These are phyloP conservation scores for Sclerospora graminicola DNA, from an alignment of 352 stramenopile genomes.

Conservation along the genomic window DNA sequence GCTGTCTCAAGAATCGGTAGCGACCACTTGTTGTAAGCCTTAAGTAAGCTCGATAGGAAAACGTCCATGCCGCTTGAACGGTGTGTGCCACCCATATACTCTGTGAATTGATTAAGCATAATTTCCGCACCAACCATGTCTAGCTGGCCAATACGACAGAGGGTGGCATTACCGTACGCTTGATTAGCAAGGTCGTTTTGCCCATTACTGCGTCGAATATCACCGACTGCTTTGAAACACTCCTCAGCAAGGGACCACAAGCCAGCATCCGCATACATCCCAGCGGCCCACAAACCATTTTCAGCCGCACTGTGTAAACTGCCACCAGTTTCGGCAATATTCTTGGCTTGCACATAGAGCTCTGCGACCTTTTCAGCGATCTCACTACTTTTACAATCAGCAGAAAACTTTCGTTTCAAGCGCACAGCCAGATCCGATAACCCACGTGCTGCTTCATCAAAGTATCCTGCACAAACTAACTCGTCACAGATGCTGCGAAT, in stretches of 20 bases:
- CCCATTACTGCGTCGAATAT: conserved; percentile 29
- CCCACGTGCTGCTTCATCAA: conserved; percentile 52
- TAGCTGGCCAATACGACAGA: conserved; percentile 46
- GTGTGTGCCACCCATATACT: conserved; percentile 21
- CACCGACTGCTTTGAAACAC: conserved; percentile 43
- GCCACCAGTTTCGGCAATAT: conserved; percentile 43
- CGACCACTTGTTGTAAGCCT: conserved; percentile 52
- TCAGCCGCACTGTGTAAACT: conserved; percentile 37
- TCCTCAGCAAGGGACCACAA: conserved; percentile 45
- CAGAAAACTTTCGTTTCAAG: conserved; percentile 50
- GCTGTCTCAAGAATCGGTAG: conserved; percentile 33
- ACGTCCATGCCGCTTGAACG: conserved; percentile 37
- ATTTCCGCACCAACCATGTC: conserved; percentile 49
- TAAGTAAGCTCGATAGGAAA: conserved; percentile 40
- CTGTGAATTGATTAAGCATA: conserved; percentile 32
- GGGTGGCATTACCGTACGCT: conserved; percentile 42
- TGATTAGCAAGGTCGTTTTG: conserved; percentile 37
- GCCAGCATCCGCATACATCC: conserved; percentile 37
- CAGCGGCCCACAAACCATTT: conserved; percentile 35
- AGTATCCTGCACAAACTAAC: conserved; percentile 42
- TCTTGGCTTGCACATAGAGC: conserved; percentile 47
- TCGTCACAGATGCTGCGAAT: conserved; percentile 50
- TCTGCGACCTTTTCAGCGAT: conserved; percentile 28
- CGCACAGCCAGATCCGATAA: conserved; percentile 47
- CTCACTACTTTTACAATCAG: conserved; percentile 28